phyloP scores from a whole-genome alignment of 2,329 filamentous ascomycete species.

The Calonectria multiphialidica region DNA sequence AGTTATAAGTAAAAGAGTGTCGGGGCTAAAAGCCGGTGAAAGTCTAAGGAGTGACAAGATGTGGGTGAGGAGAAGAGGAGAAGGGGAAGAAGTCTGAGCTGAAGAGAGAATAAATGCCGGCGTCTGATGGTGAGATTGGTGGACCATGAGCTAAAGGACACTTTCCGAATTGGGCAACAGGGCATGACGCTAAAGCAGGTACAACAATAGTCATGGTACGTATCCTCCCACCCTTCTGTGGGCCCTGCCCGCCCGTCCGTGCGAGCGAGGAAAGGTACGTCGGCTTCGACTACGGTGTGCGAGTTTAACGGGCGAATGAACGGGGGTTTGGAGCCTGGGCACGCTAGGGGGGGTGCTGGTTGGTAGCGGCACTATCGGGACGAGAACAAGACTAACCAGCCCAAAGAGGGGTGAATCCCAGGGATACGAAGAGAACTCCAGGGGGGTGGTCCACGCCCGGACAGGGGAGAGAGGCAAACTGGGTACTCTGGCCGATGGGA shows the following conservation, averaged over 20 bases:
- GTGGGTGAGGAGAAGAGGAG: conserved; percentile 35
- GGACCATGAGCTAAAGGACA: conserved; percentile 22
- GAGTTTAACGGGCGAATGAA: conserved; percentile 17
- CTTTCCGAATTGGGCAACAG: conserved; percentile 14
- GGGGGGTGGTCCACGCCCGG: background rate
- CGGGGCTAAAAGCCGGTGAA: conserved; percentile 41
- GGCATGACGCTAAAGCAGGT: conserved; percentile 29
- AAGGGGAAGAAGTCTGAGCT: conserved; percentile 30
- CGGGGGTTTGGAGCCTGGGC: background rate
- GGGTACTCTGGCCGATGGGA: background rate
- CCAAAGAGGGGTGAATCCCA: background rate
- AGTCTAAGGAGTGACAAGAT: conserved; percentile 48
- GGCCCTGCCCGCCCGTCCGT: background rate
- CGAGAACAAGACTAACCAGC: background rate
- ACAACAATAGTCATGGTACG: conserved; percentile 18
- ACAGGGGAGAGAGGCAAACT: background rate
- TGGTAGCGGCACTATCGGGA: background rate
- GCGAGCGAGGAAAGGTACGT: background rate
- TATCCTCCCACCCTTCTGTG: background rate
- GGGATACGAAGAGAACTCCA: background rate
- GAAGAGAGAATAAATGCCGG: conserved; percentile 41
- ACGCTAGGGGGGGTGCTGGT: background rate
- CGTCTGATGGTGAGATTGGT: conserved; percentile 27
- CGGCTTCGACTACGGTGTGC: conserved; percentile 1
- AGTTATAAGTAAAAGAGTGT: conserved; percentile 48